Conservation (phyloP, 2,329 filamentous ascomycete species). For the Aspergillus sp. region DNA sequence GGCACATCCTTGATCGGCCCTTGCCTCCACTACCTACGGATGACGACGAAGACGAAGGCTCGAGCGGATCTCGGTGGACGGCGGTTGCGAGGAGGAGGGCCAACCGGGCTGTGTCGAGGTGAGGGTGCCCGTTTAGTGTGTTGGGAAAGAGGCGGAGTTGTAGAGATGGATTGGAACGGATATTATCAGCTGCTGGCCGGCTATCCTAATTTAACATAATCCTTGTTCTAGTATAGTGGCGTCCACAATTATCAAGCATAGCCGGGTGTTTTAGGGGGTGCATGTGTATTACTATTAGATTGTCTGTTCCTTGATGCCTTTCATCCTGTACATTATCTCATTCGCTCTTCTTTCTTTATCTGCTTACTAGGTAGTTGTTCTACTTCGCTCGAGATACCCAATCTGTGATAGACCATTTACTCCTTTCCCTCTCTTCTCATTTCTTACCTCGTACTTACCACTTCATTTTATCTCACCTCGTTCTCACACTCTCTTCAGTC, state of each 20-base stretch:
- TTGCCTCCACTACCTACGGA: conserved; percentile 9
- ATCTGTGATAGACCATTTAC: too few relatives aligned
- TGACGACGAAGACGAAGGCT: neutral
- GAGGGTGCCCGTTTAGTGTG: neutral
- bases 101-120: neutral
- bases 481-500: too few relatives aligned
- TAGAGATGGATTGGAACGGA: neutral
- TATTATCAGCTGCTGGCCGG: neutral
- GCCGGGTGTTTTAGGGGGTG: neutral
- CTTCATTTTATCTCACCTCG: too few relatives aligned
- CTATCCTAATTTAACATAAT: neutral
- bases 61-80: conserved; percentile 25
- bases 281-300: neutral
- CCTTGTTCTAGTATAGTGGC: neutral
- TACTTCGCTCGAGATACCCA: too few relatives aligned
- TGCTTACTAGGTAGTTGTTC: neutral
- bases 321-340: neutral
- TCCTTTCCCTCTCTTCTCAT: too few relatives aligned
- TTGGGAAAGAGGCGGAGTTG: neutral
- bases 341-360: neutral
- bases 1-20: conserved; percentile 25
- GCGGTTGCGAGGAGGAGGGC: conserved; percentile 23
- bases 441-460: too few relatives aligned
- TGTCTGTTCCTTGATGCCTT: neutral
- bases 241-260: neutral